Evolutionary conservation across 768 basidiomycete genomes (phyloP).

Genomic region (Rhodotorula kratochvilovae): DNA sequence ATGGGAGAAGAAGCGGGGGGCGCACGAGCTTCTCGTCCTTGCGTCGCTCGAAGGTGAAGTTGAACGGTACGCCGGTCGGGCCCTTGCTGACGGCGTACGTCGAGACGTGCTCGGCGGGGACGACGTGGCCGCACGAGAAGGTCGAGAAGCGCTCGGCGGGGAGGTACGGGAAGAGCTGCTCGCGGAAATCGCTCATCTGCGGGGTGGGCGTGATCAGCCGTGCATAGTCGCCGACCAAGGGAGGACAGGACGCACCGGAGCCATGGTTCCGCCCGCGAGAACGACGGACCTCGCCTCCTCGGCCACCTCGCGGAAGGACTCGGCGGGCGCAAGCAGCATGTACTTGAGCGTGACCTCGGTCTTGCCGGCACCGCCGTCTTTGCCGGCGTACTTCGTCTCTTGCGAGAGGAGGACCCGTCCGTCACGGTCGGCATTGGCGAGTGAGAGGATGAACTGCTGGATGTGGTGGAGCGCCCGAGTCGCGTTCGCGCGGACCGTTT

Average conservation of each 20-base stretch:
- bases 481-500: constrained; percentile 25
- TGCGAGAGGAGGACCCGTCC: constrained; percentile 39
- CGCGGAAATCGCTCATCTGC: constrained; percentile 79
- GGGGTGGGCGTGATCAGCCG: too few relatives aligned
- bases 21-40: constrained; percentile 46
- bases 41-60: constrained; percentile 75
- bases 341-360: constrained; percentile 65
- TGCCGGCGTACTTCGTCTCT: not conserved
- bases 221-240: not conserved
- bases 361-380: not conserved
- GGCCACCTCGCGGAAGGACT: constrained; percentile 76
- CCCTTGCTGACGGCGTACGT: constrained; percentile 52
- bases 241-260: constrained; percentile 60
- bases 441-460: constrained; percentile 39
- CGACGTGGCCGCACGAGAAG: constrained; percentile 89
- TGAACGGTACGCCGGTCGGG: constrained; percentile 49
- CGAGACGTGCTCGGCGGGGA: constrained; percentile 71
- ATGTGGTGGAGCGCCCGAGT: constrained; percentile 35
- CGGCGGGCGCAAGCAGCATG: constrained; percentile 84
- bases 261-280: constrained; percentile 96
- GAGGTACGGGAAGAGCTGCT: constrained; percentile 71
- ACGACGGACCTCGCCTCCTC: constrained; percentile 76
- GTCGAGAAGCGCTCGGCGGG: constrained; percentile 61
- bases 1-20: not conserved
- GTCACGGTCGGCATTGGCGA: constrained; percentile 58